phyloP scores from a whole-genome alignment of 257 asterid genomes.

The Penstemon eatonii region DNA sequence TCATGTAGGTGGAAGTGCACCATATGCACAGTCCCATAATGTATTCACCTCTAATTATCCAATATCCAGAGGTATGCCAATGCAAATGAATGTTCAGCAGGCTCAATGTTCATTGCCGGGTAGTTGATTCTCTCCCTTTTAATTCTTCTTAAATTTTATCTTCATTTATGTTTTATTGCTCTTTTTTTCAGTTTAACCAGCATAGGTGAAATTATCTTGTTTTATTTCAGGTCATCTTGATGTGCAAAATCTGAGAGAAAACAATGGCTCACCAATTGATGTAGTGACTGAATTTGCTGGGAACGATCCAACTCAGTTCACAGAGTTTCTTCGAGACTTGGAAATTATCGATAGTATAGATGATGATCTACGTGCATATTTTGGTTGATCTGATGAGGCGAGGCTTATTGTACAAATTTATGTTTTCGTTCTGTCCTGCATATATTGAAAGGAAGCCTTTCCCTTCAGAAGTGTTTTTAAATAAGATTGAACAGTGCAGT shows the following conservation, averaged over 20 bases:
- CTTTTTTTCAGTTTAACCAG: background rate
- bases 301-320: background rate
- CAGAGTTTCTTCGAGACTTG: background rate
- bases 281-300: background rate
- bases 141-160: background rate
- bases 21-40: background rate
- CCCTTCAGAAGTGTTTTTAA: no score
- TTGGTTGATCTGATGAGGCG: no score
- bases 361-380: no score
- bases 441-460: no score
- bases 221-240: conserved; percentile 9
- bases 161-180: background rate
- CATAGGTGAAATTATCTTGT: background rate
- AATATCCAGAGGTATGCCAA: background rate
- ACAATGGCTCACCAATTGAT: no score
- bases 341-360: background rate
- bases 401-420: no score
- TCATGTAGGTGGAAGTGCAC: background rate
- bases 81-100: background rate
- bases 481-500: no score
- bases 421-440: no score
- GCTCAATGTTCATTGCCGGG: background rate
- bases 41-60: background rate
- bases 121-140: background rate
- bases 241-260: background rate